Percentiles rank a stretch among this genome's conserved stretches.
Conservation (phyloP, 1,284 basidiomycete genomes). For the Apiotrichum gracile region DNA sequence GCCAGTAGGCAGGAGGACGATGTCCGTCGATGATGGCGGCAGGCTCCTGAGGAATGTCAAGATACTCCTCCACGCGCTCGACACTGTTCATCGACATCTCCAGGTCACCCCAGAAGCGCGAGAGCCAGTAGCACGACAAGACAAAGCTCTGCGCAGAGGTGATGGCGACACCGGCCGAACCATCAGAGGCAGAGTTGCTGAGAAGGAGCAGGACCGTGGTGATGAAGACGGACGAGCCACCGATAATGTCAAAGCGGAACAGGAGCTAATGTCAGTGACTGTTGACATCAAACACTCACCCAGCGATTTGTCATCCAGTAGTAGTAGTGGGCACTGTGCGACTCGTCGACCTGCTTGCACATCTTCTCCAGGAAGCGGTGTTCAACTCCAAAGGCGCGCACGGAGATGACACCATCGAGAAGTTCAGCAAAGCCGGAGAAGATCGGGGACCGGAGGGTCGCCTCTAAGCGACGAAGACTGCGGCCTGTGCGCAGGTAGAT, state of each 20-base stretch:
- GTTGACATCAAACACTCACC: not conserved
- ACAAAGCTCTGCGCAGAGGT: conserved; percentile 52
- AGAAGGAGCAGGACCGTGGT: conserved; percentile 71
- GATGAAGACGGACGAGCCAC: conserved; percentile 65
- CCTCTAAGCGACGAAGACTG: conserved; percentile 70
- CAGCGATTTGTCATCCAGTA: conserved; percentile 34
- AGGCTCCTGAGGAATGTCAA: conserved; percentile 79
- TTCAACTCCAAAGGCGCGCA: conserved; percentile 82
- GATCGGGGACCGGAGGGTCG: conserved; percentile 43
- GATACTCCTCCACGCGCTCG: conserved; percentile 82
- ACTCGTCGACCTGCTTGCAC: conserved; percentile 65
- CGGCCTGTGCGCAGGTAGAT: conserved; percentile 65
- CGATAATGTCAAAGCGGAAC: conserved; percentile 69
- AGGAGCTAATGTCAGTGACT: conserved; percentile 29
- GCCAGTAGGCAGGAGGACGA: conserved; percentile 78
- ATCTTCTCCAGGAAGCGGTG: conserved; percentile 65
- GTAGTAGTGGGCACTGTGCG: conserved; percentile 48
- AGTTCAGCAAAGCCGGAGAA: conserved; percentile 68
- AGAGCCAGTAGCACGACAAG: conserved; percentile 45
- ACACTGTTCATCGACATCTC: conserved; percentile 64
- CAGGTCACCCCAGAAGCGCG: conserved; percentile 45
- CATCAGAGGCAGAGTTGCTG: conserved; percentile 58
- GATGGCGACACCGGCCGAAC: conserved; percentile 78
- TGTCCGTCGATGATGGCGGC: conserved; percentile 62
- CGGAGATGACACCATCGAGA: conserved; percentile 70